Conservation (phyloP, 2,329 filamentous ascomycete species). For the Parafenestella ontariensis region DNA sequence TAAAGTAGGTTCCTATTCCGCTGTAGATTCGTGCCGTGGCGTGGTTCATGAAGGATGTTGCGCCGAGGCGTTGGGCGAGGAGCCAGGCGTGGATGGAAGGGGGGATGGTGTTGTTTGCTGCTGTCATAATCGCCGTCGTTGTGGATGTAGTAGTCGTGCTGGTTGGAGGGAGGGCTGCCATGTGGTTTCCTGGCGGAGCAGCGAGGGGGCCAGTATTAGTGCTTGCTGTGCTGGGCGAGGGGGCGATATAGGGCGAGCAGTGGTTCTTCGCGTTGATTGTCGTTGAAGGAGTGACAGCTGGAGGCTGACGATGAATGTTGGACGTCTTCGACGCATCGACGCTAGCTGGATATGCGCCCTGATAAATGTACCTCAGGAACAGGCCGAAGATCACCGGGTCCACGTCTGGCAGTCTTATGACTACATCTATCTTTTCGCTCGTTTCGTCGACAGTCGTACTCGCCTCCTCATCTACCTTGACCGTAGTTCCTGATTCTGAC, state of each 20-base stretch:
- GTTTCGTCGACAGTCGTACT: not conserved
- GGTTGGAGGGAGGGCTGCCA: too few relatives aligned
- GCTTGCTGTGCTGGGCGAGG: not conserved
- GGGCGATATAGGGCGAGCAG: not conserved
- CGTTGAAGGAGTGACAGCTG: not conserved
- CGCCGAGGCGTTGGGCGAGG: conserved; percentile 17
- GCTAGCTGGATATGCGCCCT: conserved; percentile 17
- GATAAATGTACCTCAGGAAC: conserved; percentile 31
- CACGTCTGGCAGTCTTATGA: conserved; percentile 9
- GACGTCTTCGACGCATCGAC: conserved; percentile 8
- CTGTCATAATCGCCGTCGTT: too few relatives aligned
- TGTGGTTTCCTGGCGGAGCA: too few relatives aligned
- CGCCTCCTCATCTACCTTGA: not conserved
- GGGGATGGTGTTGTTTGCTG: not conserved
- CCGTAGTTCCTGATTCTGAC: not conserved
- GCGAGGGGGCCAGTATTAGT: not conserved
- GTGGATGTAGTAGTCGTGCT: too few relatives aligned
- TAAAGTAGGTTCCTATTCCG: conserved; percentile 14
- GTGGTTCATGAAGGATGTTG: conserved; percentile 22
- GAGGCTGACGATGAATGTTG: not conserved
- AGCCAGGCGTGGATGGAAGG: conserved; percentile 24
- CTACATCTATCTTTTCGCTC: not conserved
- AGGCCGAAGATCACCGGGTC: conserved; percentile 25
- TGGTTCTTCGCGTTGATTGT: not conserved
- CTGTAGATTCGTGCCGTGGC: conserved; percentile 15